phyloP scores from a whole-genome alignment of 345 rosid species.

The Lenwebbia sp. region DNA sequence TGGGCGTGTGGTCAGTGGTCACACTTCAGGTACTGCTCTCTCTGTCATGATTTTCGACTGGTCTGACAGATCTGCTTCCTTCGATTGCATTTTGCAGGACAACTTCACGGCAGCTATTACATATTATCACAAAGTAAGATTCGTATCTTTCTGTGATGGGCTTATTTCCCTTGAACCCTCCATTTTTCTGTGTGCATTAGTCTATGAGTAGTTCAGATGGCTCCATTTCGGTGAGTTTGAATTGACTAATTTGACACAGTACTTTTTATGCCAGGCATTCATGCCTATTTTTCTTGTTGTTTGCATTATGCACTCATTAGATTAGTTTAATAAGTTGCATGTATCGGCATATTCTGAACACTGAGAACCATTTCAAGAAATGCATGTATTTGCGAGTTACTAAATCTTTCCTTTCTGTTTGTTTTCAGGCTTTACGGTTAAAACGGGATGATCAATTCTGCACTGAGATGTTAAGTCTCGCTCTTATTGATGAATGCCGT shows the following conservation, averaged over 20 bases:
- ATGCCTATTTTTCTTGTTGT: not conserved
- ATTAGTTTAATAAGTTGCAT: not conserved
- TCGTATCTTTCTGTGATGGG: not conserved
- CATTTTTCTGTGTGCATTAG: not conserved
- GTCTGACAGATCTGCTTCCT: not conserved
- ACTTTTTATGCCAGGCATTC: not conserved
- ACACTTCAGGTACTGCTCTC: not conserved
- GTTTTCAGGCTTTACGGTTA: conserved; percentile 65
- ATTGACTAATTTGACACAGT: not conserved
- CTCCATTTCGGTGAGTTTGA: not conserved
- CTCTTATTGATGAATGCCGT: conserved; percentile 64
- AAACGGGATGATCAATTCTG: conserved; percentile 83
- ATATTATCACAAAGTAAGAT: conserved; percentile 71
- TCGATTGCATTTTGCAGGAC: conserved; percentile 37
- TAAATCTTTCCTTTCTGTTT: not conserved
- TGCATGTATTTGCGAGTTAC: not conserved
- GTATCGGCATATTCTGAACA: not conserved
- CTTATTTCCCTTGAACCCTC: not conserved
- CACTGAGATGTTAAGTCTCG: conserved; percentile 74
- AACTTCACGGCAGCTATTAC: conserved; percentile 71
- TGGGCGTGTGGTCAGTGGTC: not conserved
- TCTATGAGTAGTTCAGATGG: not conserved
- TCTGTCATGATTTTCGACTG: not conserved
- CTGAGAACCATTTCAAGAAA: not conserved
- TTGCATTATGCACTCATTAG: not conserved